Percentiles rank a stretch among this genome's conserved stretches.
These are phyloP conservation scores for Calonectria ilicicola DNA, from an alignment of 2,329 filamentous ascomycete species.

Conservation along the genomic window DNA sequence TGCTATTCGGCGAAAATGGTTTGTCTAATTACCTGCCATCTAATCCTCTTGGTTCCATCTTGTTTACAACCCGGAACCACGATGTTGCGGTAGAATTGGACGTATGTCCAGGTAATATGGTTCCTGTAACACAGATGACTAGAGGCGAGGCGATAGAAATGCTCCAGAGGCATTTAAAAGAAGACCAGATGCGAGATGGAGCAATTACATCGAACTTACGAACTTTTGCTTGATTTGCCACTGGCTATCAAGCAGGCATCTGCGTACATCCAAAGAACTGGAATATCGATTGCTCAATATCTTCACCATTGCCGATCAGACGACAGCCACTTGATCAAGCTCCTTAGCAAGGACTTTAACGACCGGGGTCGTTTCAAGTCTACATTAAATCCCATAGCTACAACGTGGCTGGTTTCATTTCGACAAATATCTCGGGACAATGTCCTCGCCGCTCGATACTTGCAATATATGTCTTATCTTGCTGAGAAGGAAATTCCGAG, in stretches of 20 bases:
- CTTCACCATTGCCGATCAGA: conserved; percentile 38
- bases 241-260: conserved; percentile 52
- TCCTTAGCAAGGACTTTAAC: conserved; percentile 47
- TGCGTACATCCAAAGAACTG: conserved; percentile 48
- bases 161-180: conserved; percentile 29
- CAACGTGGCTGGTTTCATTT: conserved; percentile 51
- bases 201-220: conserved; percentile 34
- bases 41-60: conserved; percentile 24
- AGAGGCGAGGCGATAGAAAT: conserved; percentile 36
- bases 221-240: conserved; percentile 50
- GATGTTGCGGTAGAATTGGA: conserved; percentile 20
- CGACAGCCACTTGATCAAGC: conserved; percentile 29
- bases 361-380: conserved; percentile 42
- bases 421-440: conserved; percentile 40
- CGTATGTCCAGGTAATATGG: conserved; percentile 17
- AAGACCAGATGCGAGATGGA: conserved; percentile 32
- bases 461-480: conserved; percentile 46
- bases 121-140: conserved; percentile 34
- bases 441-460: conserved; percentile 42
- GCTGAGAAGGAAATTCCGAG: conserved; percentile 45
- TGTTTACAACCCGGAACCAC: conserved; percentile 36
- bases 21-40: conserved; percentile 46
- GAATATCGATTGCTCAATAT: conserved; percentile 39
- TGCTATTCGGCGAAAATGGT: conserved; percentile 39
- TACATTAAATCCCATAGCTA: conserved; percentile 43